Conservation (phyloP, 2,329 filamentous ascomycete species). For the Cladosporium phlei region DNA sequence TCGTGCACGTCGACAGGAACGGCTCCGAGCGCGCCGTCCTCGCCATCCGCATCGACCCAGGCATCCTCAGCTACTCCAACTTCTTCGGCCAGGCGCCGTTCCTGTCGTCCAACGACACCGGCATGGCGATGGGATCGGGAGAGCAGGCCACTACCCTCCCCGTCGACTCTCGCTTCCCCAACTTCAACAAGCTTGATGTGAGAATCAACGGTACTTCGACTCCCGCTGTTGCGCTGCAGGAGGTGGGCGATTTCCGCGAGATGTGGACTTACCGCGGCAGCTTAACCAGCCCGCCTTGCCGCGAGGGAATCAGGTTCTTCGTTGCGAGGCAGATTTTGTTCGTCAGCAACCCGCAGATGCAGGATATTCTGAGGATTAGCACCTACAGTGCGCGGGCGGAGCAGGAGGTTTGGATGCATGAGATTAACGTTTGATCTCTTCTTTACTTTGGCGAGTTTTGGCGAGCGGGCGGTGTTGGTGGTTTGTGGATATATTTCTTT, state of each 20-base stretch:
- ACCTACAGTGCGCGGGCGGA: constrained; percentile 43
- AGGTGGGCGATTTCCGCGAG: constrained; percentile 38
- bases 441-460: no score
- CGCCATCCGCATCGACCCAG: constrained; percentile 44
- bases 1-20: constrained; percentile 43
- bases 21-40: constrained; percentile 44
- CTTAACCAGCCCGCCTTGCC: constrained; percentile 46
- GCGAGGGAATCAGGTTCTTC: constrained; percentile 46
- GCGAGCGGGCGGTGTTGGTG: no score
- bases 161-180: constrained; percentile 14
- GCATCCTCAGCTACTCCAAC: constrained; percentile 31
- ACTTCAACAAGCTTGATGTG: constrained; percentile 14
- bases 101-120: constrained; percentile 18
- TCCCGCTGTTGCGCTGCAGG: constrained; percentile 29
- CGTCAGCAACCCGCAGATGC: constrained; percentile 46
- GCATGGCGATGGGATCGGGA: constrained; percentile 36
- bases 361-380: constrained; percentile 41
- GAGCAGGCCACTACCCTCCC: constrained; percentile 15
- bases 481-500: no score
- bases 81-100: constrained; percentile 39
- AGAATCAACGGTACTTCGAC: constrained; percentile 27
- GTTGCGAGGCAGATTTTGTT: constrained; percentile 40
- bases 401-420: constrained; percentile 47
- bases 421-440: constrained; percentile 44
- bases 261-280: constrained; percentile 49